Conservation (phyloP, 345 rosid genomes). For the Salix arbutifolia region DNA sequence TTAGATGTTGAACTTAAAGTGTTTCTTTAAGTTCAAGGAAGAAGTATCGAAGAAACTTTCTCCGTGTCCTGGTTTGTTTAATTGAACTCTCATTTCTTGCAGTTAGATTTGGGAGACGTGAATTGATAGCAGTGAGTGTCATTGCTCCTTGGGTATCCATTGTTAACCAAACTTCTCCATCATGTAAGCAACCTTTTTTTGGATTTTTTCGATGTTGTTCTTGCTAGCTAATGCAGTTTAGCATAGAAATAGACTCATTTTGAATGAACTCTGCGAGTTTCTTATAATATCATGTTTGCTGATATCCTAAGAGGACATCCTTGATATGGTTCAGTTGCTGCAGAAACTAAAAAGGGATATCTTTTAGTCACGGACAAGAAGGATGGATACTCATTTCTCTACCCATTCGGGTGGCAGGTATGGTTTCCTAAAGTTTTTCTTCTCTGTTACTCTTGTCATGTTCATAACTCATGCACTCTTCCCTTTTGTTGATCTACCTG, state of each 20-base stretch:
- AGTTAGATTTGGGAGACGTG: conserved; percentile 64
- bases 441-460: neutral
- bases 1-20: neutral
- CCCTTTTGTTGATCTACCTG: neutral
- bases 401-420: conserved; percentile 97
- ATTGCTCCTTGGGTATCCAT: conserved; percentile 59
- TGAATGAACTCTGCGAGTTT: conserved; percentile 11
- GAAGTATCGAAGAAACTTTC: neutral
- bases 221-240: conserved; percentile 2
- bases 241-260: conserved; percentile 18
- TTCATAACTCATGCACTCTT: neutral
- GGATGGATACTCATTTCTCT: conserved; percentile 78
- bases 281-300: conserved; percentile 24
- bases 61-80: neutral
- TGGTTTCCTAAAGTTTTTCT: neutral
- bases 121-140: conserved; percentile 52
- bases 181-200: conserved; percentile 49
- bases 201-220: neutral
- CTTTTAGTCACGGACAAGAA: conserved; percentile 61
- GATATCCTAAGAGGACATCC: conserved; percentile 67
- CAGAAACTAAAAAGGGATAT: conserved; percentile 81
- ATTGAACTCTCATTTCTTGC: conserved; percentile 7
- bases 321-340: conserved; percentile 99
- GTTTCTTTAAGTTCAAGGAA: neutral
- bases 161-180: conserved; percentile 41